A percentile compares a stretch with the other conserved stretches of the same genome.
These are phyloP conservation scores for Fusarium annulatum DNA, from an alignment of 2,329 filamentous ascomycete species.

Conservation along the genomic window DNA sequence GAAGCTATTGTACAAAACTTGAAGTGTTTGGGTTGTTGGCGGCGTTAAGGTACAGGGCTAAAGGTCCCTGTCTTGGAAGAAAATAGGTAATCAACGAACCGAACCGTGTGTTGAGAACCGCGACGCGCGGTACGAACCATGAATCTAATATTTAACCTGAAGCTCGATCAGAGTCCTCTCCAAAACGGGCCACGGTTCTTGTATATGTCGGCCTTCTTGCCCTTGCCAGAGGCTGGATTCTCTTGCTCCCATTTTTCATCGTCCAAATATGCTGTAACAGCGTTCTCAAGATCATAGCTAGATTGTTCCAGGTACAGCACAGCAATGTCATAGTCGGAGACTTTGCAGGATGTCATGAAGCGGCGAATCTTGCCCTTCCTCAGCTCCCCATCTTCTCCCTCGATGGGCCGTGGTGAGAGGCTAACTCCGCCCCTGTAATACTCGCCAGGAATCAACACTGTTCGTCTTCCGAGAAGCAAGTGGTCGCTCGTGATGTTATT, in stretches of 20 bases:
- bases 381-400: constrained; percentile 78
- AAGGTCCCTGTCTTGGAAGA: constrained; percentile 42
- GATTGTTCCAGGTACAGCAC: constrained; percentile 78
- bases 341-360: constrained; percentile 84
- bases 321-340: constrained; percentile 80
- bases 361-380: constrained; percentile 76
- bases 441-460: constrained; percentile 76
- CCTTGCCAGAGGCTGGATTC: constrained; percentile 60
- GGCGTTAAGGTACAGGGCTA: constrained; percentile 49
- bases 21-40: constrained; percentile 37
- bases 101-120: constrained; percentile 37
- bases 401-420: constrained; percentile 76
- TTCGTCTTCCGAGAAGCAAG: constrained; percentile 74
- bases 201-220: constrained; percentile 44
- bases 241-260: constrained; percentile 82
- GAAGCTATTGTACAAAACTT: constrained; percentile 45
- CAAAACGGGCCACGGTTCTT: constrained; percentile 49
- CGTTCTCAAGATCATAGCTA: constrained; percentile 72
- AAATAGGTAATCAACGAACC: constrained; percentile 42
- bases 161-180: constrained; percentile 43
- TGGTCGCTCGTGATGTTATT: constrained; percentile 80
- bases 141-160: constrained; percentile 44
- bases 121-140: constrained; percentile 44
- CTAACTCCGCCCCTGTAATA: constrained; percentile 75
- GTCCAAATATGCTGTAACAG: constrained; percentile 72